Base-by-base conservation (phyloP, 1,139 yeast genomes). In the Citeromyces hawaiiensis region DNA sequence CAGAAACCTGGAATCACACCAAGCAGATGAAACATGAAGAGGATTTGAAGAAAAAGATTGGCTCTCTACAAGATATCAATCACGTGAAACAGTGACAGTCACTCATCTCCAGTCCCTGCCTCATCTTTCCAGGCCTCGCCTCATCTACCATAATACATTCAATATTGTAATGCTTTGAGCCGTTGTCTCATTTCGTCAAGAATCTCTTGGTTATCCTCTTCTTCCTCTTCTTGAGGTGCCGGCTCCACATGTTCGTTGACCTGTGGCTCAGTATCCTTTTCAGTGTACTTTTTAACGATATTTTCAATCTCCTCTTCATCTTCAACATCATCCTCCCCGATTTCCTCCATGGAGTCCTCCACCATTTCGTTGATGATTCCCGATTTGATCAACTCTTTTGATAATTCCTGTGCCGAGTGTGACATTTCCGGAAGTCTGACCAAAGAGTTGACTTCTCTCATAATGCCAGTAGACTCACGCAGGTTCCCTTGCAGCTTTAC, bases 281-380 rank as follows among this genome's bases (percentile, higher is more conserved):
- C 64, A 25, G 74, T 61, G 52, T 72, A 63, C 44, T 70, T 71
- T 25, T 67, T 62, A 36, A 81, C 61, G 37, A 81, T 70, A 40
- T 56, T 71, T 53, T 85, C 93, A 34, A 76, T 85, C 47, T 80
- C 86, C 47, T 72, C 82, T 41, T 69, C 76, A 19, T 72, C 78
- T 44, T 76, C 81, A 39, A 72, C 76, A 40, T 80, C 79, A 45
- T 75, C 70, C 43, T 80, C 85, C 35, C 68, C 81, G 41, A 78
- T 86, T 41, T 71, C 61, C 45, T 88, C 97, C 43, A 91, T 66
- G 51, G 86, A 77, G 54, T 93, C 98, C 42, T 83, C 87, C 58
- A 88, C 78, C 97, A 93, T 91, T 55, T 93, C 98, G 49, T 83
- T 87, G 44, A 93, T 87, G 38, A 93, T 73, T 0, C 98, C 98